Percentiles rank a stretch among this genome's conserved stretches.
These are phyloP conservation scores for Pseudogymnoascus sp. DNA, from an alignment of 2,329 filamentous ascomycete genomes.

Conservation along the genomic window DNA sequence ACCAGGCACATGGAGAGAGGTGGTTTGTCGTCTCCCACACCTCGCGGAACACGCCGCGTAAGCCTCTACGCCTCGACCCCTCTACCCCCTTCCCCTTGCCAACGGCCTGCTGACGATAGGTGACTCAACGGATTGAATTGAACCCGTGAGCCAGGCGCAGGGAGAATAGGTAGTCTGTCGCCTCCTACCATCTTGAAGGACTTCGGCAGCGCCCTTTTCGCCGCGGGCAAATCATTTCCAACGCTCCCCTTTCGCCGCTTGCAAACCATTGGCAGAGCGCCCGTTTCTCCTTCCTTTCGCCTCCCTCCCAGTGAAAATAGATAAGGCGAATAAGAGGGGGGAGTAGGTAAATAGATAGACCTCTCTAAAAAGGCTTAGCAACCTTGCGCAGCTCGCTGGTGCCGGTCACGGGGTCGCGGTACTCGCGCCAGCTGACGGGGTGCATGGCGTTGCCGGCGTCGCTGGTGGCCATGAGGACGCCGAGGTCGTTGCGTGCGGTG, in stretches of 20 bases:
- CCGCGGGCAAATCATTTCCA: not conserved
- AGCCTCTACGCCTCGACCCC: not conserved
- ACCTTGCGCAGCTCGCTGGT: conserved; percentile 79
- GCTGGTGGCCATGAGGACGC: conserved; percentile 87
- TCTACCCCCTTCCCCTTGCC: not conserved
- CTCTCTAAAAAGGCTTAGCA: conserved; percentile 74
- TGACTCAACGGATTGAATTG: not conserved
- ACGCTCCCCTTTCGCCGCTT: not conserved
- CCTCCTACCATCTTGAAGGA: not conserved
- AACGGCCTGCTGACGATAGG: not conserved
- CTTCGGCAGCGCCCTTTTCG: not conserved
- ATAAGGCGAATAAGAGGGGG: not conserved
- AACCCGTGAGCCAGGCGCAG: not conserved
- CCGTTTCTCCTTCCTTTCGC: not conserved
- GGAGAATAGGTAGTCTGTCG: not conserved
- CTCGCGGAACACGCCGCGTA: not conserved
- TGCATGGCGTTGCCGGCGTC: conserved; percentile 86
- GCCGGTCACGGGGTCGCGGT: conserved; percentile 75
- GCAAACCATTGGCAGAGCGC: not conserved
- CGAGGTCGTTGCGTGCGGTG: conserved; percentile 84
- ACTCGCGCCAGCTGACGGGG: conserved; percentile 93
- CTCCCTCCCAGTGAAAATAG: not conserved
- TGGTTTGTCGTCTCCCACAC: not conserved
- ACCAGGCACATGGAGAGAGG: not conserved
- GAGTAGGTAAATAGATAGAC: not conserved